Base-by-base conservation (phyloP, 202 grass and related monocot species). In the Schoenoplectus triqueter region DNA sequence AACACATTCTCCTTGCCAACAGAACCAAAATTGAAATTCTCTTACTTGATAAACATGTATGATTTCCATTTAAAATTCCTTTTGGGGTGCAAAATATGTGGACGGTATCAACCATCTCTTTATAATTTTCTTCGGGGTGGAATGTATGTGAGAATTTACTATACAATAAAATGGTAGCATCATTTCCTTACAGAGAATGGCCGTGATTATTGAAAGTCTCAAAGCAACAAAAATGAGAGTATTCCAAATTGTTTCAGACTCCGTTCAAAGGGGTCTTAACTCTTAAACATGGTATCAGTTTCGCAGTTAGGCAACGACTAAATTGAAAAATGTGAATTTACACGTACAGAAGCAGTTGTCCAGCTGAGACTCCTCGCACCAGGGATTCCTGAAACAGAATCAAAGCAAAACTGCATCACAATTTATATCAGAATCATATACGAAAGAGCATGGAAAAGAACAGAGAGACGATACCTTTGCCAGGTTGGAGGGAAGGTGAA, bases 341-440 rank as follows among this genome's bases (percentile, higher is more conserved):
- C 52, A 59, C 81, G 59, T 83, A 71, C 81, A 59, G 44, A 69
- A 69, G 64, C 65, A 69, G 20, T 83, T 10, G n/a, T 83, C 49
- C 81, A 83, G 64, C 81, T 69, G 66, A 83, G 64, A n/a, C 52
- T 83, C 57, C 48, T 83, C 10, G 48, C 40, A 71, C 22, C 46
- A 3, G 22, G 4, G 11, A 57, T 54, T 67, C 65, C 81, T 69
- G 31, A 31, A 31, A 31, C 31, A 65, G 49, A 66, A 81, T 5
- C 1, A 42, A 3, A 80, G 75, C 18, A 20, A 81, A 66, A 47
- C 6, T 50, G 4, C 15, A 11, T 81, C 60, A 81, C 9, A 31
- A 66, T 7, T 21, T 64, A 57, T 7, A 56, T 56, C 15, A 54
- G 64, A 70, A 83, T 22, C 64, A 52, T 1, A 82, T 66, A 54